These are phyloP conservation scores for Hyphodiscus sp. DNA, from an alignment of 2,329 filamentous ascomycete species.

Conservation along the genomic window DNA sequence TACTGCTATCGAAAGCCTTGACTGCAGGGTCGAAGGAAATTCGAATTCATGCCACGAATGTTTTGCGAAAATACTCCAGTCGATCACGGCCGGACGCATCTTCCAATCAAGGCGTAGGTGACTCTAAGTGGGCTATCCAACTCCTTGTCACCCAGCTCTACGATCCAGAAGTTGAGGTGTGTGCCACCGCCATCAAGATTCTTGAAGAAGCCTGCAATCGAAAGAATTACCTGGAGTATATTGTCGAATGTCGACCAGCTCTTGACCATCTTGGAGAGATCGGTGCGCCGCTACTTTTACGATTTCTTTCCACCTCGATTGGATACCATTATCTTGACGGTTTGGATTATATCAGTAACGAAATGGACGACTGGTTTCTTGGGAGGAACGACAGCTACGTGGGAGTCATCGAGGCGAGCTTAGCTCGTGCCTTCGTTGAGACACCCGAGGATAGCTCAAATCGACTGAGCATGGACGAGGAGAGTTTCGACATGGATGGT, in stretches of 20 bases:
- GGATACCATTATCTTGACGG: constrained; percentile 97
- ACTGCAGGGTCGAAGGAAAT: constrained; percentile 89
- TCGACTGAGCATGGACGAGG: constrained; percentile 34
- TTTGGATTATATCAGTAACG: constrained; percentile 96
- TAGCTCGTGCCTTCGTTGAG: constrained; percentile 71
- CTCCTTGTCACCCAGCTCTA: constrained; percentile 97
- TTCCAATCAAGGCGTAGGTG: constrained; percentile 42
- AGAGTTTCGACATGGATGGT: constrained; percentile 37
- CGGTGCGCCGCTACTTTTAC: constrained; percentile 81
- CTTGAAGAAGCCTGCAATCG: constrained; percentile 95
- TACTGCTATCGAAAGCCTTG: constrained; percentile 88
- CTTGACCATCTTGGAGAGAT: constrained; percentile 96
- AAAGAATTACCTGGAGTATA: constrained; percentile 84
- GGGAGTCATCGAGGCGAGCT: constrained; percentile 85
- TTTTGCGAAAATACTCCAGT: constrained; percentile 79
- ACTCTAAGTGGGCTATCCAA: constrained; percentile 93
- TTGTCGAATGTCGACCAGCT: constrained; percentile 91
- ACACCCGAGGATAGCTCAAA: constrained; percentile 34
- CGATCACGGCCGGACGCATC: constrained; percentile 37
- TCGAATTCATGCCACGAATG: constrained; percentile 80
- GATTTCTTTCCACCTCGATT: constrained; percentile 92
- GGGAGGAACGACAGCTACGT: constrained; percentile 97
- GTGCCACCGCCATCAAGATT: constrained; percentile 93
- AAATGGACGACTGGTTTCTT: constrained; percentile 99
- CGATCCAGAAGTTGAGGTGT: constrained; percentile 94